Base-by-base conservation (phyloP, 768 basidiomycete genomes). In the Cantharellus anzutake region DNA sequence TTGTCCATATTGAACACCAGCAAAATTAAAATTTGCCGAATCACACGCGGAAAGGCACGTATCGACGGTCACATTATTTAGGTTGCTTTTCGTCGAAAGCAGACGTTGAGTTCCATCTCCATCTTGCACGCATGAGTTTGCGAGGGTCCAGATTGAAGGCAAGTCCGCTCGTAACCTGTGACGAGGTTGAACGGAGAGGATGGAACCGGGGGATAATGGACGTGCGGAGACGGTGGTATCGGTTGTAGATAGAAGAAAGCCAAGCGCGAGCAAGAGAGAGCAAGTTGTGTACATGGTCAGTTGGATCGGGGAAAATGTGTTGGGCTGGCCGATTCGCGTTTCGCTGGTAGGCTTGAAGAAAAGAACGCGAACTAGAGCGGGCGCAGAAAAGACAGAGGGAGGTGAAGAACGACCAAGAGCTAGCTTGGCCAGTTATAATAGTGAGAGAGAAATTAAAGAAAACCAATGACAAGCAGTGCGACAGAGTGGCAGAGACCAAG, bases 1-100 rank as follows among this genome's bases (percentile, higher is more conserved):
- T 11, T 44, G n/a, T 35, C 60, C 61, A 37, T 40, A 62, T 40
- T 62, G 2, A 42, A 61, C 51, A 38, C 60, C 61, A 7, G 61
- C 61, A 35, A 55, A 62, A 3, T 35, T 42, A 44, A 38, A 62
- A n/a, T 60, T 60, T 42, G 29, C 0, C 4, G 16, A 7, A 38
- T 61, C 39, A 40, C 61, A 62, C 50, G 7, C 38, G 11, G 52
- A 11, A 37, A 37, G 14, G 35, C 52, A 55, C 52, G 35, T 1
- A 11, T 11, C 14, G 7, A 37, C 14, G 35, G 52, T 55, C 14
- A 55, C 14, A 11, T 11, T 55, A 37, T 11, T 11, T 0, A 11
- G 14, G 38, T 14, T 7, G 52, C 11, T 11, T 7, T 11, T 14
- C 7, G 52, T 55, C 14, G 52, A 55, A 37, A 55, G 52, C 11